Evolutionary conservation across 768 basidiomycete genomes (phyloP).

Genomic region (Agaricus sinodeliciosus): DNA sequence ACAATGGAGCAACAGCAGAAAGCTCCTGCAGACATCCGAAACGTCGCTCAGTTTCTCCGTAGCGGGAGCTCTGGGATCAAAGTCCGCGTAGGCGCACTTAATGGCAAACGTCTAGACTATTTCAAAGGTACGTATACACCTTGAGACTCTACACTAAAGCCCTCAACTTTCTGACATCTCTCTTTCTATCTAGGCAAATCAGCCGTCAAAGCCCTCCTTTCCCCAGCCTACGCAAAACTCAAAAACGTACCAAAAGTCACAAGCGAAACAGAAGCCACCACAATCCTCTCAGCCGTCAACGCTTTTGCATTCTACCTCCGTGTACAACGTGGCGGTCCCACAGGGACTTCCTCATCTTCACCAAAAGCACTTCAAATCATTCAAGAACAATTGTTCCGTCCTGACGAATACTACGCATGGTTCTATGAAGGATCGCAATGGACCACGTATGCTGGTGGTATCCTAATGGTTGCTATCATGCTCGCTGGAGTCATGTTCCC

Average conservation of each 20-base stretch:
- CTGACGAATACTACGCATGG: constrained; percentile 90
- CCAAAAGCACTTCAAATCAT: constrained; percentile 79
- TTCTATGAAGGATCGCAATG: constrained; percentile 93
- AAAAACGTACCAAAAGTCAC: constrained; percentile 73
- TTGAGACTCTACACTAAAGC: not conserved
- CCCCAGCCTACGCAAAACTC: constrained; percentile 86
- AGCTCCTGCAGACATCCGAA: constrained; percentile 74
- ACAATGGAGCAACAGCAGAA: constrained; percentile 70
- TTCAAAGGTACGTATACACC: constrained; percentile 77
- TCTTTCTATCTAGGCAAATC: constrained; percentile 62
- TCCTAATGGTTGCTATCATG: constrained; percentile 88
- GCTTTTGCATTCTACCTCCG: constrained; percentile 90
- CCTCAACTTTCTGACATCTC: not conserved
- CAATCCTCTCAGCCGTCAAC: constrained; percentile 62
- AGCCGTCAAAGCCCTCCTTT: constrained; percentile 85
- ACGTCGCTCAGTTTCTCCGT: constrained; percentile 82
- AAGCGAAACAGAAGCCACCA: constrained; percentile 67
- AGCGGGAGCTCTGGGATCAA: constrained; percentile 85
- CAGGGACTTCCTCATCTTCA: constrained; percentile 59
- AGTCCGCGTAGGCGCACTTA: constrained; percentile 81
- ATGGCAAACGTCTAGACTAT: constrained; percentile 94
- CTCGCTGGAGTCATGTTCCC: constrained; percentile 99
- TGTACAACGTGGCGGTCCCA: constrained; percentile 69
- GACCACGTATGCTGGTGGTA: constrained; percentile 86
- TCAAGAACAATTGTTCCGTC: constrained; percentile 71